Conservation (phyloP, 2,329 filamentous ascomycete species). For the Aspergillus fumigatus region DNA sequence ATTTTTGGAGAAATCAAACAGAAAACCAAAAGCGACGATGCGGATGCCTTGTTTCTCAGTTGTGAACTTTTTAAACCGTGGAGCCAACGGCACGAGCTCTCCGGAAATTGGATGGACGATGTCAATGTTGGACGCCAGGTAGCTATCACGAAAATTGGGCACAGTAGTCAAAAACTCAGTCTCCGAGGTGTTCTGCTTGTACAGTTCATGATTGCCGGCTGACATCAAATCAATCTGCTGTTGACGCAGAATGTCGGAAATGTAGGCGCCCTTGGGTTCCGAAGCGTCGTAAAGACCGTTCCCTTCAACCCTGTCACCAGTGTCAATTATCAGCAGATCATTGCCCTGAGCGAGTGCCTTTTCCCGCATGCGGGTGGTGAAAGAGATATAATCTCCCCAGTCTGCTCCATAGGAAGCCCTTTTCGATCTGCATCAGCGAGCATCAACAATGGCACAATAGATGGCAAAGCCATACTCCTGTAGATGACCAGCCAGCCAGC, state of each 20-base stretch:
- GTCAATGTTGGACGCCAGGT: constrained; percentile 89
- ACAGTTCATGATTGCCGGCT: constrained; percentile 93
- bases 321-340: constrained; percentile 91
- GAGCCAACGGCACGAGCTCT: constrained; percentile 69
- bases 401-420: constrained; percentile 89
- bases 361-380: constrained; percentile 74
- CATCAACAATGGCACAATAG: not conserved
- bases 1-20: constrained; percentile 90
- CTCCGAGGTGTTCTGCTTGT: constrained; percentile 71
- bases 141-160: constrained; percentile 73
- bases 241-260: constrained; percentile 78
- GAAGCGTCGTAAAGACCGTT: constrained; percentile 94
- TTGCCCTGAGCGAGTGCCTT: constrained; percentile 72
- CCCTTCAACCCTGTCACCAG: constrained; percentile 87
- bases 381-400: constrained; percentile 97
- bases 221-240: constrained; percentile 81
- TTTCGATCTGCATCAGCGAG: constrained; percentile 6
- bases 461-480: constrained; percentile 61
- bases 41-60: constrained; percentile 84
- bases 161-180: constrained; percentile 76
- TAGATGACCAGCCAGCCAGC: constrained; percentile 90
- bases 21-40: constrained; percentile 84
- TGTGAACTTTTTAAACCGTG: constrained; percentile 80
- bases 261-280: constrained; percentile 79
- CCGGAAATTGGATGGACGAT: constrained; percentile 71